Evolutionary conservation across 2,329 filamentous ascomycete genomes (phyloP).

Genomic region (Hypoxylon sp.): DNA sequence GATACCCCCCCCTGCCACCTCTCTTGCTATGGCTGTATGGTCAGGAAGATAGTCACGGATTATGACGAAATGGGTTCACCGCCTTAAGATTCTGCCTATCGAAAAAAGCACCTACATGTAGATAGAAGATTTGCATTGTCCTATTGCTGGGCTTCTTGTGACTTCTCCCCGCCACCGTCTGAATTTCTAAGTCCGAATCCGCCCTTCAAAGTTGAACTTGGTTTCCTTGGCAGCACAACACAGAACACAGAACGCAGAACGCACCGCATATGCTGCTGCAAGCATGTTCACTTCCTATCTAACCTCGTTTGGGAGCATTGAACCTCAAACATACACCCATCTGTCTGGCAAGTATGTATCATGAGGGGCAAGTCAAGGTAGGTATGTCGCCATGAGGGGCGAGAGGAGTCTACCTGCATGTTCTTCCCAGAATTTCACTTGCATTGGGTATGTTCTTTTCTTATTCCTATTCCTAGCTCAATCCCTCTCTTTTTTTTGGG

Average conservation of each 20-base stretch:
- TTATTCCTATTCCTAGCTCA: constrained; percentile 11
- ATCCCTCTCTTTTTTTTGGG: constrained; percentile 4
- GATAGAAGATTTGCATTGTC: constrained; percentile 21
- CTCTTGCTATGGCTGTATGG: no score
- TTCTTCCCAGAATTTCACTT: no score
- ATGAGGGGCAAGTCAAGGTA: neutral
- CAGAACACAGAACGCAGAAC: no score
- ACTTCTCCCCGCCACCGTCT: constrained; percentile 6
- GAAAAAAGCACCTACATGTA: no score
- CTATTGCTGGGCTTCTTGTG: constrained; percentile 8
- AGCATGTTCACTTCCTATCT: no score
- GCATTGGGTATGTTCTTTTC: no score
- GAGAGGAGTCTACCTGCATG: constrained; percentile 15
- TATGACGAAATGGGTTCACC: constrained; percentile 32
- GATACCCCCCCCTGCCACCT: no score
- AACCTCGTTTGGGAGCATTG: no score
- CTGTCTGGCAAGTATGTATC: neutral
- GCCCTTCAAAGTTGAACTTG: neutral
- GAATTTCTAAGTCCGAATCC: constrained; percentile 32
- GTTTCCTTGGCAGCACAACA: constrained; percentile 23
- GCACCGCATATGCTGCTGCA: no score
- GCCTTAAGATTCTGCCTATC: constrained; percentile 22
- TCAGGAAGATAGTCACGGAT: no score
- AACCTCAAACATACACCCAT: constrained; percentile 7
- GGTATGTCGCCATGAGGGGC: constrained; percentile 21